Percentiles rank a stretch among this genome's conserved stretches.
Evolutionary conservation across 306 rosid genomes (phyloP).

Genomic region (Oxytropis ochrocephala): DNA sequence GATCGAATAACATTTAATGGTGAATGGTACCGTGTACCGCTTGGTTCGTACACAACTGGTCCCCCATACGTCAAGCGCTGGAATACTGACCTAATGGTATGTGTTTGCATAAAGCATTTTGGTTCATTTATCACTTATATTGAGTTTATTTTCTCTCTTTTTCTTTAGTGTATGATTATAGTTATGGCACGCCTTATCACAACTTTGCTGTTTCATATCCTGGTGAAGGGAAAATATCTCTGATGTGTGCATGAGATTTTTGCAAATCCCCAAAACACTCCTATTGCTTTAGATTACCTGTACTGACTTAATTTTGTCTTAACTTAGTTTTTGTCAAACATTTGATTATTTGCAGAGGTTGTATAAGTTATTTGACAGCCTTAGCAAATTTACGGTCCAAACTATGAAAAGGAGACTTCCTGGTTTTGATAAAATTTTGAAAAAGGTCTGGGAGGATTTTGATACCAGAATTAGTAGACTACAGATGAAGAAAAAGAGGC

Average conservation of each 20-base stretch:
- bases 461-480: conserved; percentile 11
- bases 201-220: conserved; percentile 5
- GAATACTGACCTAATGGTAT: conserved; percentile 61
- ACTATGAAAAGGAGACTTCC: conserved; percentile 30
- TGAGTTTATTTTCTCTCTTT: not conserved
- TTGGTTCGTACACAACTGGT: conserved; percentile 66
- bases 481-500: conserved; percentile 24
- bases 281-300: not conserved
- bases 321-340: not conserved
- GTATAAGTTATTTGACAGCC: conserved; percentile 9
- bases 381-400: conserved; percentile 6
- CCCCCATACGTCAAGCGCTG: conserved; percentile 70
- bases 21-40: conserved; percentile 80
- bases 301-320: not conserved
- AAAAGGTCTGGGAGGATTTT: conserved; percentile 25
- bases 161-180: not conserved
- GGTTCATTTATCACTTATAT: not conserved
- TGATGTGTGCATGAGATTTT: not conserved
- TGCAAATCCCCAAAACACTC: not conserved
- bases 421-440: conserved; percentile 43
- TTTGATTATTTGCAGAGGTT: conserved; percentile 45
- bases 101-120: not conserved
- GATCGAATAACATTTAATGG: conserved; percentile 65
- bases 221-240: not conserved
- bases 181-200: conserved; percentile 2